Conservation (phyloP, 257 asterid species). For the Vinca minor region DNA sequence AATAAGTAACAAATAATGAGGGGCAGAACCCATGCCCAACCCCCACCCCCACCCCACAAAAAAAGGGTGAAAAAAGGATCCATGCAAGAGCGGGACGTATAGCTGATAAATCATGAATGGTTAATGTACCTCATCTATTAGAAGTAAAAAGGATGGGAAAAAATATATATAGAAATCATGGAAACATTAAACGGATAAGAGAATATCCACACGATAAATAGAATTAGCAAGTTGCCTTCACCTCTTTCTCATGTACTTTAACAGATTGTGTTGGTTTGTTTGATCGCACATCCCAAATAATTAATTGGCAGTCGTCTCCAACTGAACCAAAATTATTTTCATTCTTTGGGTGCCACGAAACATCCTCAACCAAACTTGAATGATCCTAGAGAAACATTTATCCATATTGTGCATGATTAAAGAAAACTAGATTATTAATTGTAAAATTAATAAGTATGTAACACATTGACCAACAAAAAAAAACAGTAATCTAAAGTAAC, state of each 20-base stretch:
- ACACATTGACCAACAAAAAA: background rate
- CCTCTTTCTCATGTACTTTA: conserved; percentile 79
- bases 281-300: conserved; percentile 87
- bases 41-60: too few relatives aligned
- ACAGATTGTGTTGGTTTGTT: conserved; percentile 67
- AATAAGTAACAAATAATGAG: background rate
- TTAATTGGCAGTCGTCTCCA: conserved; percentile 86
- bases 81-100: too few relatives aligned
- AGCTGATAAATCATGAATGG: too few relatives aligned
- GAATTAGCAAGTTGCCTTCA: conserved; percentile 6
- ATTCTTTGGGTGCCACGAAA: conserved; percentile 78
- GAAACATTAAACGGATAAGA: background rate
- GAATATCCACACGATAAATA: background rate
- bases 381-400: conserved; percentile 51
- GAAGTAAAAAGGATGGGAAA: background rate
- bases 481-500: conserved; percentile 23
- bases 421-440: background rate
- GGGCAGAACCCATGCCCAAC: too few relatives aligned
- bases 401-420: background rate
- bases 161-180: background rate
- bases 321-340: conserved; percentile 84
- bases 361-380: conserved; percentile 73
- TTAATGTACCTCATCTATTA: background rate
- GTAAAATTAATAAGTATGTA: conserved; percentile 4
- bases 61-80: background rate